phyloP scores from a whole-genome alignment of 1,284 basidiomycete genomes.

The Bjerkandera adusta region DNA sequence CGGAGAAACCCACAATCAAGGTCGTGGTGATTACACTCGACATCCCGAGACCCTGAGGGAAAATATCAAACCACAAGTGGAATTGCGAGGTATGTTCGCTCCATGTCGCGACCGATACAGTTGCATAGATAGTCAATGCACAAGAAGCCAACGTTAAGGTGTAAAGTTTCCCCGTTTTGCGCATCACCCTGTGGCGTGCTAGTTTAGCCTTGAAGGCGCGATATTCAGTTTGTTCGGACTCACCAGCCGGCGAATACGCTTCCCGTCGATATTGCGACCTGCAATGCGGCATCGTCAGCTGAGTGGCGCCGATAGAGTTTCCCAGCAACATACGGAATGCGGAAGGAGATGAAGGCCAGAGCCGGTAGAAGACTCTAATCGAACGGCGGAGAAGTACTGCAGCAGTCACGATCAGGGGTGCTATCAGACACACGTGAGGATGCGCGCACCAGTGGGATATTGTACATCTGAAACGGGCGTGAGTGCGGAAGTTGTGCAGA shows the following conservation, averaged over 20 bases:
- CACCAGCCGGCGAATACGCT: constrained; percentile 85
- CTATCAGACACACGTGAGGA: constrained; percentile 3
- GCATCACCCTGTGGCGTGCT: constrained; percentile 62
- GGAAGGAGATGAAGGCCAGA: constrained; percentile 85
- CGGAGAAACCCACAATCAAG: constrained; percentile 58
- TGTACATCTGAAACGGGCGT: constrained; percentile 63
- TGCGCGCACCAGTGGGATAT: constrained; percentile 68
- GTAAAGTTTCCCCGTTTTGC: constrained; percentile 80
- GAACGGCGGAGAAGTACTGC: constrained; percentile 85
- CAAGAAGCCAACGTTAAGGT: constrained; percentile 64
- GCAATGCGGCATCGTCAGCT: constrained; percentile 18
- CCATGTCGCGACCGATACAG: constrained; percentile 60
- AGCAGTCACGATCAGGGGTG: constrained; percentile 5
- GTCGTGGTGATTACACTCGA: constrained; percentile 82
- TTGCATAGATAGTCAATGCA: constrained; percentile 51
- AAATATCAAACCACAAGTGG: constrained; percentile 75
- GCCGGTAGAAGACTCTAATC: constrained; percentile 65
- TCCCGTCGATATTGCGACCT: constrained; percentile 76
- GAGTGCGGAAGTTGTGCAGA: constrained; percentile 11
- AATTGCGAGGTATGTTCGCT: constrained; percentile 56
- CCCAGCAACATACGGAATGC: constrained; percentile 62
- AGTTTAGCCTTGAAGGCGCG: constrained; percentile 5
- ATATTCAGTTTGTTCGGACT: constrained; percentile 26
- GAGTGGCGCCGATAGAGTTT: constrained; percentile 12
- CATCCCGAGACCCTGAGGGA: constrained; percentile 82